A percentile compares a stretch with the other conserved stretches of the same genome.
Conservation (phyloP, 495 filamentous ascomycete species). For the Hypoxylon cercidicola region DNA sequence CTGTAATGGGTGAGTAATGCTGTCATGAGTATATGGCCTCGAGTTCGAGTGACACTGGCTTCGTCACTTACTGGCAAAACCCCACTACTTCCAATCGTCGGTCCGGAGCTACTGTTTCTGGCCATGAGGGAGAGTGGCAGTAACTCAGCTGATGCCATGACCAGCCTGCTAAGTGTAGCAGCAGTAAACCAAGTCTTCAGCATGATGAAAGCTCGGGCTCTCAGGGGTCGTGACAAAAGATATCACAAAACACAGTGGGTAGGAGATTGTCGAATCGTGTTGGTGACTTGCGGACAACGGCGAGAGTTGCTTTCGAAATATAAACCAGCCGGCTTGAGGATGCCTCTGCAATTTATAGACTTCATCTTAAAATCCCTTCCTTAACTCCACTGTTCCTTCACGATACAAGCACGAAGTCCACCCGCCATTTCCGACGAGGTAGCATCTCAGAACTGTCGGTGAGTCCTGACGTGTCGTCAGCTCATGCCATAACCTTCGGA, state of each 20-base stretch:
- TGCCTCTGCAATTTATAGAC: background rate
- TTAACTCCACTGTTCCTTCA: too few relatives aligned
- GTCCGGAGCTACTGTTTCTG: background rate
- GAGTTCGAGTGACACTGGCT: background rate
- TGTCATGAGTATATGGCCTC: background rate
- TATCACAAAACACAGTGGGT: background rate
- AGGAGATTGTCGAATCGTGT: too few relatives aligned
- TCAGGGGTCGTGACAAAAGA: background rate
- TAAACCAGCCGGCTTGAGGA: background rate
- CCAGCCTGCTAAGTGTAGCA: background rate
- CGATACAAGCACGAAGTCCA: too few relatives aligned
- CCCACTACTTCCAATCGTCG: slow-evolving; percentile 14
- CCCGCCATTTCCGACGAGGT: too few relatives aligned
- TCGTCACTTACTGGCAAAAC: slow-evolving; percentile 14
- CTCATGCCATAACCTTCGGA: too few relatives aligned
- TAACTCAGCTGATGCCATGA: slow-evolving; percentile 2
- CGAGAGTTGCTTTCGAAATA: background rate
- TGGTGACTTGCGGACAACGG: background rate
- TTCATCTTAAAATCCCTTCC: too few relatives aligned
- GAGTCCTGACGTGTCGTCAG: too few relatives aligned
- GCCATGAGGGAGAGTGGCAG: slow-evolving; percentile 9
- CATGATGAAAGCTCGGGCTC: slow-evolving; percentile 4
- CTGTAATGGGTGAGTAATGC: slow-evolving; percentile 19
- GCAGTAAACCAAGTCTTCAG: slow-evolving; percentile 11
- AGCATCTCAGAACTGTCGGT: too few relatives aligned